These are phyloP conservation scores for Pichia phayaonensis DNA, from an alignment of 805 yeast species.

Conservation along the genomic window DNA sequence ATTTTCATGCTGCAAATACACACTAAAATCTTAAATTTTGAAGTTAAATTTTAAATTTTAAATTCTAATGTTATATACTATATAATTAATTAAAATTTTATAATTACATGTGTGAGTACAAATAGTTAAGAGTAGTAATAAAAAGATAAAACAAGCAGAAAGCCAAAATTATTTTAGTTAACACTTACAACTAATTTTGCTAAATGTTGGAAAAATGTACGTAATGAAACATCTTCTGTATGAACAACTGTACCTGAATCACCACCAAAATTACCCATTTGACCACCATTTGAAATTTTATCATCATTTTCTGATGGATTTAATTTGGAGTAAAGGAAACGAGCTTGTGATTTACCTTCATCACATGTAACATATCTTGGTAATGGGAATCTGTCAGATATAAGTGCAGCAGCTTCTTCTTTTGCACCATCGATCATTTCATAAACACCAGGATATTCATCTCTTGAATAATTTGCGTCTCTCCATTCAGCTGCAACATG, in stretches of 20 bases:
- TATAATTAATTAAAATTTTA: not conserved
- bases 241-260: slow-evolving; percentile 67
- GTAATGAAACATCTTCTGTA: slow-evolving; percentile 93
- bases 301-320: slow-evolving; percentile 79
- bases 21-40: no score
- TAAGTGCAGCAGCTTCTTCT: slow-evolving; percentile 83
- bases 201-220: slow-evolving; percentile 90
- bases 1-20: no score
- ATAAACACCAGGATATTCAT: slow-evolving; percentile 84
- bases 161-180: slow-evolving; percentile 10
- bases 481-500: slow-evolving; percentile 95
- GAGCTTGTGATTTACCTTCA: slow-evolving; percentile 97
- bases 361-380: slow-evolving; percentile 97
- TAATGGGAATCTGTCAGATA: slow-evolving; percentile 91
- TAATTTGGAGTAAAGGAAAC: slow-evolving; percentile 89
- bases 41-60: not conserved
- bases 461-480: slow-evolving; percentile 88
- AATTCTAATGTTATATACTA: not conserved
- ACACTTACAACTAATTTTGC: slow-evolving; percentile 76
- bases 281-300: slow-evolving; percentile 32
- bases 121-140: not conserved
- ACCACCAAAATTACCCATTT: slow-evolving; percentile 38
- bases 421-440: slow-evolving; percentile 82
- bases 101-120: not conserved
- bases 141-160: slow-evolving; percentile 2